Evolutionary conservation across 352 stramenopile species (phyloP), one percentile per base, ranked within the genome.

Genomic region (Pythium phragmiticola): DNA sequence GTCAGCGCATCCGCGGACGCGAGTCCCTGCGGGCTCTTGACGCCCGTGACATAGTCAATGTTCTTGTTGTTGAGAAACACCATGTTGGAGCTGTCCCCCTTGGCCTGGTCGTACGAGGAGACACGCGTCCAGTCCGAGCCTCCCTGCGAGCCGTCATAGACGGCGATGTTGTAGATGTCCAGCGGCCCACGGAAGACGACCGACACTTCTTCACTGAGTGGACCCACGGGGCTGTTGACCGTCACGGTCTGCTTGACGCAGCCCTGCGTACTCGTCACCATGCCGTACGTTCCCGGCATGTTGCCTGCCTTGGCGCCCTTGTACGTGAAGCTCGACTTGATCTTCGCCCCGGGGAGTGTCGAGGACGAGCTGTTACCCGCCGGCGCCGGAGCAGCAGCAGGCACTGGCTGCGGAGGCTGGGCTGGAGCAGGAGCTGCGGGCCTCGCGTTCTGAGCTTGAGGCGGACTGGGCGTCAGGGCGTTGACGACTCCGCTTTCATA

Each of bases 51-150:
- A 59, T 85, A 90, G 64, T 89, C 82, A 11, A 88, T 66, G 66
- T 89, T 89, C 72, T 76, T 77, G 72, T 92, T 92, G 77, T 87
- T 87, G 75, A 92, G 75, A 65, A 92, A 92, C 13, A 84, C 62
- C 16, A 92, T 54, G 69, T 92, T 92, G 5, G 75, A 71, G 1
- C 67, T 70, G 7, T 58, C 61, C 28, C 67, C 65, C 34, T 28
- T 30, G 13, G 66, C 46, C 17, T 73, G 63, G 1, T 55, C 75
- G 72, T 86, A 92, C 16, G 62, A 88, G 14, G 82, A 92, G 11
- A 84, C 77, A 9, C 70, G 69, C 4, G 53, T 66, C 78, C 78
- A 89, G 28, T 70, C 59, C 30, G 4, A 17, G 39, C 49, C 67
- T 6, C 42, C 54, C 12, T 30, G 19, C 14, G 69, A 66, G 6